Evolutionary conservation across 2,329 filamentous ascomycete species (phyloP), one percentile per base, ranked within the genome.

Genomic region (Dactylellina haptotyla): DNA sequence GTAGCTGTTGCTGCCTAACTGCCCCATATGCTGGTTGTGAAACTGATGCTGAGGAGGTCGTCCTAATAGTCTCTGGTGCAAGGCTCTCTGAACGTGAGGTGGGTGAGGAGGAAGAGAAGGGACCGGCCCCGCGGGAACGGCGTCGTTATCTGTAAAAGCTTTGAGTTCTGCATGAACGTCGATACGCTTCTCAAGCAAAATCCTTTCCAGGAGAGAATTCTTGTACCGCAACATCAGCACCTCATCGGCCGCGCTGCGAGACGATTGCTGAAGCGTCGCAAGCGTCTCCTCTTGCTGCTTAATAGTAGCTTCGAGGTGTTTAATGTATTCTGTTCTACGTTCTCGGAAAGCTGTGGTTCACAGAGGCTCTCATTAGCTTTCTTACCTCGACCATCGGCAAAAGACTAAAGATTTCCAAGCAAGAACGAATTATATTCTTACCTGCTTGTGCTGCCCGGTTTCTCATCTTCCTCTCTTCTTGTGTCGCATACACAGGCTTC

Each of bases 171-270:
- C 91, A 83, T 98, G 93, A 53, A 99, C 95, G 85, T 99, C 94
- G 82, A 98, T 97, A 78, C 93, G 93, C 86, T 98, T 98, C 83
- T 99, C 95, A 37, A 99, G 86, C 59, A 99, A 86, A 79, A 99
- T 96, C 70, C 95, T 88, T 83, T 99, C 95, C 34, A 99, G 86
- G 53, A 98, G 84, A 41, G 95, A 98, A 81, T 98, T 99, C 84
- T 98, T 98, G 82, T 98, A 99, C 70, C 95, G 90, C 78, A 99
- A 85, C 95, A 99, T 98, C 79, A 98, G 83, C 81, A 95, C 98
- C 82, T 98, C 95, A 81, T 98, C 95, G 67, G 94, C 93, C 67
- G 95, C 95, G 79, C 88, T 93, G 78, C 95, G 91, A 80, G 98
- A 95, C 76, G 93, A 96, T 79, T 94, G 91, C 82, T 98, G 95